Evolutionary conservation across 2,329 filamentous ascomycete genomes (phyloP).

Genomic region (Pseudogymnoascus sp.): DNA sequence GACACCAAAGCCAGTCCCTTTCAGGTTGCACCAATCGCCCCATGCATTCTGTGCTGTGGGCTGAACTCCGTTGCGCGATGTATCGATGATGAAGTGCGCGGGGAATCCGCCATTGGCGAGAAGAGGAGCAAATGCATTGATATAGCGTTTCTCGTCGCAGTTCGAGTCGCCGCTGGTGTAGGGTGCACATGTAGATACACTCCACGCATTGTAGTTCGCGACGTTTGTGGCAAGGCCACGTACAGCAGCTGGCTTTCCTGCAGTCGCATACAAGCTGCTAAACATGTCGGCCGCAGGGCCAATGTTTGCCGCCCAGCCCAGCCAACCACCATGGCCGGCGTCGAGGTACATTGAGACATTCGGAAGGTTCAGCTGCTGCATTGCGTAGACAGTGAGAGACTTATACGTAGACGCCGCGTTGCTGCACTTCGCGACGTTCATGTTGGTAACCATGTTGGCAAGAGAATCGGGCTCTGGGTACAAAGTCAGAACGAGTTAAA

Average conservation of each 20-base stretch:
- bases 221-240: constrained; percentile 50
- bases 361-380: constrained; percentile 47
- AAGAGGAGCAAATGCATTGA: constrained; percentile 44
- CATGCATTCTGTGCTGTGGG: constrained; percentile 46
- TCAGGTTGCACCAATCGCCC: constrained; percentile 64
- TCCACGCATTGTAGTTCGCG: constrained; percentile 51
- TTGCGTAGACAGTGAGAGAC: constrained; percentile 47
- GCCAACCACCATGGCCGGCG: constrained; percentile 56
- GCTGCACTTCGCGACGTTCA: constrained; percentile 45
- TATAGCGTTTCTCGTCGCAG: constrained; percentile 46
- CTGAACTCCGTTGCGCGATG: constrained; percentile 56
- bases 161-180: constrained; percentile 37
- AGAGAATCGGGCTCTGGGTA: constrained; percentile 51
- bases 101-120: constrained; percentile 40
- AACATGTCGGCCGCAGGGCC: constrained; percentile 41
- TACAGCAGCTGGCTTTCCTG: constrained; percentile 38
- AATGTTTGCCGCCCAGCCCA: constrained; percentile 56
- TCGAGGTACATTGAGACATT: constrained; percentile 60
- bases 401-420: constrained; percentile 47
- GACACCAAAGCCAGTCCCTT: constrained; percentile 55
- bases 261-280: constrained; percentile 39
- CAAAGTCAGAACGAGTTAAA: constrained; percentile 10
- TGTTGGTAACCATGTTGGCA: constrained; percentile 56
- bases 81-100: constrained; percentile 49
- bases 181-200: constrained; percentile 36